Conservation (phyloP, 2,329 filamentous ascomycete species). For the Diaporthe velutina region DNA sequence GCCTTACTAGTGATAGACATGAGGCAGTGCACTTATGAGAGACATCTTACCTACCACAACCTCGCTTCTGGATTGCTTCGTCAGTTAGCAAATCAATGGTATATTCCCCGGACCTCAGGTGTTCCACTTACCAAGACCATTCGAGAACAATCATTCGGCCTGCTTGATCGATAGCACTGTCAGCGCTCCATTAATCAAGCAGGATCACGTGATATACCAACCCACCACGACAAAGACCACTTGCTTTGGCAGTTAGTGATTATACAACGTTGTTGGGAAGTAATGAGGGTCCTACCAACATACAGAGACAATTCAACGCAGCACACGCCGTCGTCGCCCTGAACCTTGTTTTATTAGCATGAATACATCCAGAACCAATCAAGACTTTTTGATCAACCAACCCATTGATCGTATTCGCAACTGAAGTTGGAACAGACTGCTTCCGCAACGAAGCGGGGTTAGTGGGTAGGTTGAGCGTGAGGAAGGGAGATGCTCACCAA, state of each 20-base stretch:
- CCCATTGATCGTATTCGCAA: background rate
- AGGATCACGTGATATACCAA: no score
- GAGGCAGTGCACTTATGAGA: background rate
- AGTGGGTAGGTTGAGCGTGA: background rate
- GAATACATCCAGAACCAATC: no score
- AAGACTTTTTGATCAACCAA: background rate
- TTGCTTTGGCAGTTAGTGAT: background rate
- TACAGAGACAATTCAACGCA: background rate
- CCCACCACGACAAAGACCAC: background rate
- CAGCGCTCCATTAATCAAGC: background rate
- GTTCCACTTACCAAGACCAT: background rate
- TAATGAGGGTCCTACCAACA: background rate
- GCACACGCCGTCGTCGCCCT: background rate
- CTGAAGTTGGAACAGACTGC: background rate
- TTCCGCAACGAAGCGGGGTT: background rate
- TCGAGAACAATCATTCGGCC: background rate
- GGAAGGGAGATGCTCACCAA: background rate
- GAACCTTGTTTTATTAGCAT: background rate
- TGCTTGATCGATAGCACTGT: background rate
- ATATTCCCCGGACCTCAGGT: background rate
- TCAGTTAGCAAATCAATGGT: background rate
- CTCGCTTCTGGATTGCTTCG: background rate
- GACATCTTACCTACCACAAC: background rate
- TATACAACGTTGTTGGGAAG: no score
- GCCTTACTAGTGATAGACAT: background rate